Base-by-base conservation (phyloP, 78 protist species). In the Guillardia theta region DNA sequence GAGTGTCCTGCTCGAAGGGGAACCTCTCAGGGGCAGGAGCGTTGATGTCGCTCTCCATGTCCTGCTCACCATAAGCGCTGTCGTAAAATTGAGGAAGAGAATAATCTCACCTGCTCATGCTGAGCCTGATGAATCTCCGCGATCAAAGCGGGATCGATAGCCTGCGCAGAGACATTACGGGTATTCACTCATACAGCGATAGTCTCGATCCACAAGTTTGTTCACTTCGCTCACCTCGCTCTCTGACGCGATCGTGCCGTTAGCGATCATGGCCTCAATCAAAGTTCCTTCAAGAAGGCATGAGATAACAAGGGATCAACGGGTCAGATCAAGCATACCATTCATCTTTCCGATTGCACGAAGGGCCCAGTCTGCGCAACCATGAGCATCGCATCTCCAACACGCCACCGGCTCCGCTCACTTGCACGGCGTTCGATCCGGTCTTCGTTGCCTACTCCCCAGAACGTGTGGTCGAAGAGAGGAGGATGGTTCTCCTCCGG, bases 321-420 rank as follows among this genome's bases (percentile, higher is more conserved):
- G n/a, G n/a, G n/a, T n/a, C n/a, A n/a, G n/a, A n/a, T n/a, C n/a
- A n/a, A n/a, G n/a, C n/a, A n/a, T n/a, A n/a, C n/a, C 90, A 30
- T 78, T 78, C 45, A 43, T 78, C 24, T 78, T 44, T 2, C 90
- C 90, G 10, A 78, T n/a, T 36, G 44, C 90, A 24, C 90, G 45
- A 19, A 78, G 39, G 18, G 90, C 90, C 90, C 90, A 78, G 50
- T 78, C 87, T 70, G 87, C 45, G 27, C 36, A 70, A 36, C 70
- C 2, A 58, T 6, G 27, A 58, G 1, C 39, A 58, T 58, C 27
- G 70, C 70, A 58, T 58, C 39, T 58, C 70, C 21, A 24, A 24
- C 3, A 6, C 70, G 21, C 70, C 30, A 50, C 58, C 70, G 3
- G 87, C 22, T 70, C 39, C 33, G 15, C 87, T 70, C 87, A 70